These are phyloP conservation scores for Talaromyces wortmannii DNA, from an alignment of 495 filamentous ascomycete species.

Conservation along the genomic window DNA sequence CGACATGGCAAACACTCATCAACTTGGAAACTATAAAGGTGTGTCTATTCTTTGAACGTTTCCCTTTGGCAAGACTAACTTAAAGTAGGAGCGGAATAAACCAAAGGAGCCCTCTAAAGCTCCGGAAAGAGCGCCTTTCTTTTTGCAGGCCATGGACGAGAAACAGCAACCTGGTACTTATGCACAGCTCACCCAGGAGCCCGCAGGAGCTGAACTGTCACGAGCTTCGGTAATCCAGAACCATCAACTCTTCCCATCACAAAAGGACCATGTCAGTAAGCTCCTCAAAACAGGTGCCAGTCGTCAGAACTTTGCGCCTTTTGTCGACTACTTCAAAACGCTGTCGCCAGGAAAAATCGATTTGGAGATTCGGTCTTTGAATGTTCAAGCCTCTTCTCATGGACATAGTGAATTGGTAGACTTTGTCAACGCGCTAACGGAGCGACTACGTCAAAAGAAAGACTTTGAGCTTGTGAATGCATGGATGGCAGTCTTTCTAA, in stretches of 20 bases:
- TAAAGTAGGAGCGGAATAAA: conserved; percentile 69
- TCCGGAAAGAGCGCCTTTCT: conserved; percentile 94
- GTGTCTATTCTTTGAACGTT: conserved; percentile 3
- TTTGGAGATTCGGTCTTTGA: conserved; percentile 78
- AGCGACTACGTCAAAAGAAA: conserved; percentile 51
- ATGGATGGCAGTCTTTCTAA: conserved; percentile 92
- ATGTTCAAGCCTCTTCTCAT: conserved; percentile 22
- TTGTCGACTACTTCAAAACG: conserved; percentile 70
- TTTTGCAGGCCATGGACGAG: conserved; percentile 65
- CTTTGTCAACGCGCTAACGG: conserved; percentile 72
- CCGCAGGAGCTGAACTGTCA: neutral
- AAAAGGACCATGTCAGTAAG: conserved; percentile 44
- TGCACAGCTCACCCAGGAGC: conserved; percentile 6
- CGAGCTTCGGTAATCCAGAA: neutral
- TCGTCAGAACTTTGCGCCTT: conserved; percentile 40
- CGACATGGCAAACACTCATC: conserved; percentile 87
- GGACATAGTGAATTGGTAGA: conserved; percentile 49
- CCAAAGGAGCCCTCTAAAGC: conserved; percentile 85
- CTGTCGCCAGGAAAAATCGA: conserved; percentile 78
- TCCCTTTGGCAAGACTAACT: conserved; percentile 6
- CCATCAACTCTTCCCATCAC: neutral
- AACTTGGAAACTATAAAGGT: conserved; percentile 83
- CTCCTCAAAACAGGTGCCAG: conserved; percentile 38
- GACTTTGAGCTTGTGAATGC: conserved; percentile 94
- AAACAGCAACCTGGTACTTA: conserved; percentile 18